phyloP scores from a whole-genome alignment of 2,329 filamentous ascomycete species.

The Pseudogymnoascus sp. region DNA sequence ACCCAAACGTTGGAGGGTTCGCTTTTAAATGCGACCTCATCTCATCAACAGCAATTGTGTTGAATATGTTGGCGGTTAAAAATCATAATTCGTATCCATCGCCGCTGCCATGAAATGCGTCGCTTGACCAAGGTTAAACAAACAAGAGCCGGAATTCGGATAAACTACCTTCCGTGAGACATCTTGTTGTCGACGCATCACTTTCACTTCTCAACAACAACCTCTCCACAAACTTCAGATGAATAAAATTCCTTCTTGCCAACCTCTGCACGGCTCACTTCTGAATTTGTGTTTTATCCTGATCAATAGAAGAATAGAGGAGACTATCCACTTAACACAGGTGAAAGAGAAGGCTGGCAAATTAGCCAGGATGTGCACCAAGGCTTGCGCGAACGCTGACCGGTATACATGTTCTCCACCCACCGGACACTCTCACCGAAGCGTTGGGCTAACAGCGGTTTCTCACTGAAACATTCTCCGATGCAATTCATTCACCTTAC shows the following conservation, averaged over 20 bases:
- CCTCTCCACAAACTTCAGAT: neutral
- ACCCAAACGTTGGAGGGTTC: slow-evolving; percentile 6
- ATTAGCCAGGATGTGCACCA: neutral
- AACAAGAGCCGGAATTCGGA: neutral
- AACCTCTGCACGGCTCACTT: neutral
- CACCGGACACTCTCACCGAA: neutral
- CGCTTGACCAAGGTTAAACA: neutral
- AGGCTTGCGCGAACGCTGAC: neutral
- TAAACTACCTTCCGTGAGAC: neutral
- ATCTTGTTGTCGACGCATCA: neutral
- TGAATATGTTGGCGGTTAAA: neutral
- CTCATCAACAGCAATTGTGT: neutral
- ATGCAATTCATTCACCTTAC: neutral
- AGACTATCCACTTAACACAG: neutral
- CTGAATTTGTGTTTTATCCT: too few species aligned
- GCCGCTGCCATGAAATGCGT: neutral
- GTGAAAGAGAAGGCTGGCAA: neutral
- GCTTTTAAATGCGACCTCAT: slow-evolving; percentile 5
- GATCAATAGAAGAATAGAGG: neutral
- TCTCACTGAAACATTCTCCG: neutral
- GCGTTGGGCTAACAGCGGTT: neutral
- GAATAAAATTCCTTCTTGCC: neutral
- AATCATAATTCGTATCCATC: neutral
- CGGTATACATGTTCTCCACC: neutral
- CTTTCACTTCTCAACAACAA: neutral